These are phyloP conservation scores for Neoboletus magnificus DNA, from an alignment of 768 basidiomycete species.

Conservation along the genomic window DNA sequence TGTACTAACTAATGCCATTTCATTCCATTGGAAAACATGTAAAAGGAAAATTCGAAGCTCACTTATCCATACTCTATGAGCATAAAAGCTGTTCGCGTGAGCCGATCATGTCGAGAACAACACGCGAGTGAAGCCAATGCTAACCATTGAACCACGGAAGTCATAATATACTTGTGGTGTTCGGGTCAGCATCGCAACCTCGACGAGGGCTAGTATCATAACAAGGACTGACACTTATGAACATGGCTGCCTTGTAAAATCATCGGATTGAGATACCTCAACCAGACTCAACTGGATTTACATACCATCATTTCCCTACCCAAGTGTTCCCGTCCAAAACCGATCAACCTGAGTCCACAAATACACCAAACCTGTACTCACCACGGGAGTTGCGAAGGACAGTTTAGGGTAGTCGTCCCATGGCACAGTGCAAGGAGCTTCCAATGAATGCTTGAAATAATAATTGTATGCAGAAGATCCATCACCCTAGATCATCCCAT, in stretches of 20 bases:
- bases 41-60: background rate
- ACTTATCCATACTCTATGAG: slow-evolving; percentile 16
- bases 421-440: background rate
- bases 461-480: slow-evolving; percentile 1
- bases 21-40: background rate
- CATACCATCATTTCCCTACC: slow-evolving; percentile 5
- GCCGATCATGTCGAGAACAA: background rate
- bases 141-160: slow-evolving; percentile 11
- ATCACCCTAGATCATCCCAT: background rate
- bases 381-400: background rate
- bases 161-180: background rate
- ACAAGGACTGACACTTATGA: background rate
- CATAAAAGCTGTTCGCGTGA: slow-evolving; percentile 8
- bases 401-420: background rate
- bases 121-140: background rate
- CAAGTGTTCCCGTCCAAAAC: background rate
- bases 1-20: background rate
- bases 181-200: background rate
- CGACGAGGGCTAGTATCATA: too few relatives aligned
- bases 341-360: background rate
- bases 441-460: background rate
- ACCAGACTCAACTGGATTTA: background rate
- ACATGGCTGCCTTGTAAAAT: background rate
- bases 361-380: background rate
- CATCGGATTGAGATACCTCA: background rate